Evolutionary conservation across 129 eudicot species (phyloP).

Genomic region (Escallonia herrerae): DNA sequence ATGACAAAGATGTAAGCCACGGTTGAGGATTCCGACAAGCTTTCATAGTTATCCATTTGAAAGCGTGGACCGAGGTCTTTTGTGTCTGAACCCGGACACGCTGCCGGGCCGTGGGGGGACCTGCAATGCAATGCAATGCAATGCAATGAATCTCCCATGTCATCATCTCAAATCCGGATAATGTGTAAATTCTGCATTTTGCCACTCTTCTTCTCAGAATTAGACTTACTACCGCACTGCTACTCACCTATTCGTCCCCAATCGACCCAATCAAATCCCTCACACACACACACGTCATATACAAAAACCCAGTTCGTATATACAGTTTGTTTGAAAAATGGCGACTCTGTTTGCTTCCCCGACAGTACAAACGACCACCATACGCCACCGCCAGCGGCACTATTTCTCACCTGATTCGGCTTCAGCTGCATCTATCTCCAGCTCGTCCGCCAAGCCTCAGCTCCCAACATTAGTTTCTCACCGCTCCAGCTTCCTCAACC

Average conservation of each 20-base stretch:
- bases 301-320: neutral
- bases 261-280: neutral
- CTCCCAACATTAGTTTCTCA: constrained; percentile 4
- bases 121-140: neutral
- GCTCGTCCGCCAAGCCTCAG: constrained; percentile 5
- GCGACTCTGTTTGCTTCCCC: constrained; percentile 46
- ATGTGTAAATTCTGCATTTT: too few species aligned
- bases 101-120: neutral
- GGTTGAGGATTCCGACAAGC: neutral
- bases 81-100: neutral
- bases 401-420: constrained; percentile 11
- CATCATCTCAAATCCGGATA: neutral
- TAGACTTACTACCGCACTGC: neutral
- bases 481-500: constrained; percentile 40
- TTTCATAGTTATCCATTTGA: neutral
- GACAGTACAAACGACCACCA: constrained; percentile 24
- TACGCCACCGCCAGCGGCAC: constrained; percentile 18
- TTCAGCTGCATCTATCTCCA: too few species aligned
- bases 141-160: neutral
- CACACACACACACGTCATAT: neutral
- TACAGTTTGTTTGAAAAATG: constrained; percentile 20
- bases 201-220: too few species aligned
- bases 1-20: too few species aligned
- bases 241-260: neutral
- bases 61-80: neutral